Percentiles rank a stretch among this genome's conserved stretches.
These are phyloP conservation scores for Phytopythium boreale DNA, from an alignment of 352 stramenopile genomes.

Conservation along the genomic window DNA sequence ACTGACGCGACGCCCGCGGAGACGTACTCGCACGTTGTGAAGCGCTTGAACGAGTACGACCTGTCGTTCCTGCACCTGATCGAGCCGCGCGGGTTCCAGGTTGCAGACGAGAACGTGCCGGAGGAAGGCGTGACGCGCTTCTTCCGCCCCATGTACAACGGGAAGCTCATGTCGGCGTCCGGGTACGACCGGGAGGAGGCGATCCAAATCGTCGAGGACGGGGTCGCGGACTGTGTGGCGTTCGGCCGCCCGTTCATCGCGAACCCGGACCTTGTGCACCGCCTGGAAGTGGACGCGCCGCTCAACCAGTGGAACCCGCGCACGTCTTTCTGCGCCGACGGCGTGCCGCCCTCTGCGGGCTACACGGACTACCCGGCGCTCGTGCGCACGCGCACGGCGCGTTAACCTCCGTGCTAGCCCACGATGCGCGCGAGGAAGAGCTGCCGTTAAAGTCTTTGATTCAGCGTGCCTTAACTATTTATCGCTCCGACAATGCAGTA, in stretches of 20 bases:
- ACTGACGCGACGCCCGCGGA: slow-evolving; percentile 30
- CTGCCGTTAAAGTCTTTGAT: too few species aligned
- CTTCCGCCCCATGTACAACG: slow-evolving; percentile 40
- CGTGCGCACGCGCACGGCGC: slow-evolving; percentile 2
- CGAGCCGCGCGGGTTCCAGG: slow-evolving; percentile 36
- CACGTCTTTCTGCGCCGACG: slow-evolving; percentile 23
- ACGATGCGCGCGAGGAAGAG: neutral
- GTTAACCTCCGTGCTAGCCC: neutral
- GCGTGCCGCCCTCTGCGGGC: slow-evolving; percentile 16
- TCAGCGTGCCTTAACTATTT: too few species aligned
- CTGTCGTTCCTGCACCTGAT: slow-evolving; percentile 51
- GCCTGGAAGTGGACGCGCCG: slow-evolving; percentile 31
- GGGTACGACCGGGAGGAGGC: slow-evolving; percentile 38
- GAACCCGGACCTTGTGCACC: slow-evolving; percentile 59
- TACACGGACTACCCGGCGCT: slow-evolving; percentile 43
- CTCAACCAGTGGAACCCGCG: slow-evolving; percentile 32
- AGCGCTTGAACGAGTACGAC: slow-evolving; percentile 28
- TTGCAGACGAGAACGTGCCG: slow-evolving; percentile 20
- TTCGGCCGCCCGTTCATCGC: slow-evolving; percentile 60
- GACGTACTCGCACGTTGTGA: slow-evolving; percentile 35
- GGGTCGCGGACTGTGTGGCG: slow-evolving; percentile 38
- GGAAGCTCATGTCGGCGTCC: slow-evolving; percentile 42
- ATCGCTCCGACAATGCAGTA: too few species aligned
- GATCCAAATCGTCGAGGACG: slow-evolving; percentile 31
- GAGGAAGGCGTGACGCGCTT: slow-evolving; percentile 30